Conservation (phyloP, 495 filamentous ascomycete genomes). For the Cenococcum geophilum region DNA sequence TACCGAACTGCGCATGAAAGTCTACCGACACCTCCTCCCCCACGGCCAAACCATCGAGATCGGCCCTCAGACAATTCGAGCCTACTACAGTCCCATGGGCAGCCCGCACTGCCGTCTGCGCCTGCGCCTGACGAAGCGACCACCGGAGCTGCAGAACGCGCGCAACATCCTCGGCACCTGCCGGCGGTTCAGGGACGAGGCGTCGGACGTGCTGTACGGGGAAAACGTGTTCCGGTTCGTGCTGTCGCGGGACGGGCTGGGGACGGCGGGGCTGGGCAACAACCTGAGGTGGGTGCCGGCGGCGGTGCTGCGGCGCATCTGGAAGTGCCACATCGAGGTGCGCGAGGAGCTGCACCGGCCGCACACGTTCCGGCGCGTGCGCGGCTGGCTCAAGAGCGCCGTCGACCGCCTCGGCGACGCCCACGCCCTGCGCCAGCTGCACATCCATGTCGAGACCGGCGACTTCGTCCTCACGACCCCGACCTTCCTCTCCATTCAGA, state of each 20-base stretch:
- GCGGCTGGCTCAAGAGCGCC: not conserved
- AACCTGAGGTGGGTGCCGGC: not conserved
- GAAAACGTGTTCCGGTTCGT: conserved; percentile 6
- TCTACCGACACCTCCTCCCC: conserved; percentile 11
- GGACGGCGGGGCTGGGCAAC: not conserved
- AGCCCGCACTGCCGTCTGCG: not conserved
- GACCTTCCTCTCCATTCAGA: not conserved
- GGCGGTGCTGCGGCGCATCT: not conserved
- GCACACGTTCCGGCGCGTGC: not conserved
- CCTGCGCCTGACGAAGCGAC: not conserved
- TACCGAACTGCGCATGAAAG: conserved; percentile 14
- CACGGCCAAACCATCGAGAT: not conserved
- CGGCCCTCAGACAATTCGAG: not conserved
- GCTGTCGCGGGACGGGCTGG: not conserved
- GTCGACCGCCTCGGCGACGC: not conserved
- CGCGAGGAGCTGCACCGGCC: not conserved
- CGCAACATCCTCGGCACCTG: conserved; percentile 1
- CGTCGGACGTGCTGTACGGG: not conserved
- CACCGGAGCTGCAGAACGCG: not conserved
- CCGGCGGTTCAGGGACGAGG: not conserved
- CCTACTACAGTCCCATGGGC: not conserved
- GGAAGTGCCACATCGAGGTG: not conserved
- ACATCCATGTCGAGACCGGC: not conserved
- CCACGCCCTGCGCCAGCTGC: not conserved
- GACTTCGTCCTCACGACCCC: not conserved